Evolutionary conservation across 805 yeast genomes (phyloP), one percentile per base, ranked within the genome.

Genomic region (Candida pseudofarinosa): DNA sequence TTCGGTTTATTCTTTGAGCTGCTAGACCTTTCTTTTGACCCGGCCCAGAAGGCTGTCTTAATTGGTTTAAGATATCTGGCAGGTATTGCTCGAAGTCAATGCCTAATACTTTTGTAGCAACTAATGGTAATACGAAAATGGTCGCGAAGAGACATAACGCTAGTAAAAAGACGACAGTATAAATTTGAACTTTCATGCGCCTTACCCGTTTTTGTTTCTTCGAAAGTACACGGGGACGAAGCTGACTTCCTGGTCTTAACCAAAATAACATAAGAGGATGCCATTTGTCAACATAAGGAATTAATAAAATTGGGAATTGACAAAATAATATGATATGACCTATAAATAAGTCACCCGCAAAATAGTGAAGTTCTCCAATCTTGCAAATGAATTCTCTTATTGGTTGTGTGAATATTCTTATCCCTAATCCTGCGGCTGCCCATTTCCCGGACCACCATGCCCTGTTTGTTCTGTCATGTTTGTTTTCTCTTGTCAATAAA

Each of bases 371-470:
- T 55, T 85, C 93, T 52, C 76, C 73, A 1, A 76, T 61, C 52
- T 85, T 85, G 44, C 87, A 82, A 17, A 77, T 43, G 40, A 67
- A 77, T 55, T 84, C 91, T 52, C 91, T 63, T 2, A 73, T 45
- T 1, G 89, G 89, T 48, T 83, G 89, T 2, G 81, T 65, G 4
- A 83, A 40, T 0, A 78, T 65, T 37, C 74, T 59, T 79, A 83
- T 78, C 0, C 89, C 88, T 36, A 83, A 65, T 0, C 81, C 81
- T 0, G 81, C 71, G 12, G 71, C 72, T 37, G 74, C 54, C 91
- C 91, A 85, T 43, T 73, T 77, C 0, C 90, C 89, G 8, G 87
- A 76, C 89, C 71, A 65, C 69, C 69, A 65, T 2, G 90, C 83
- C 31, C 76, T 58, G 52, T 83, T 85, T 0, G 86, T 63, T 36